A percentile compares a stretch with the other conserved stretches of the same genome.
Evolutionary conservation across 371 early-diverging fungal genomes (phyloP).

Genomic region (Rhizopus delemar): DNA sequence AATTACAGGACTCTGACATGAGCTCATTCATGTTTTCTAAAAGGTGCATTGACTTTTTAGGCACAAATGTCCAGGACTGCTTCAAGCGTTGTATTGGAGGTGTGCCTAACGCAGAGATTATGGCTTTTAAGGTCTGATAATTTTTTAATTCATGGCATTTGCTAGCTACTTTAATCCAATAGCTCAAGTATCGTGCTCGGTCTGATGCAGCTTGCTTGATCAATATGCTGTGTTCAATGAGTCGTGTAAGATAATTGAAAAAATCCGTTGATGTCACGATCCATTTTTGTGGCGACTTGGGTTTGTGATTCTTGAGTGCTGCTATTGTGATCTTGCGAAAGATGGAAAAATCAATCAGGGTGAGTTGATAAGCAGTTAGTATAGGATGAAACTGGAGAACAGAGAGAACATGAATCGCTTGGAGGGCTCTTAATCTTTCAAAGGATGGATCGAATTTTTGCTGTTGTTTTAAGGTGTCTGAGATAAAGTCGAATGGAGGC

Average conservation of each 20-base stretch:
- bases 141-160: constrained; percentile 65
- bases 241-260: constrained; percentile 79
- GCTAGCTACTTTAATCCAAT: constrained; percentile 75
- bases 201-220: constrained; percentile 60
- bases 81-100: constrained; percentile 77
- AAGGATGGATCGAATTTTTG: constrained; percentile 41
- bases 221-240: constrained; percentile 73
- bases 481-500: constrained; percentile 27
- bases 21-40: constrained; percentile 57
- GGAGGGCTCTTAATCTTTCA: constrained; percentile 46
- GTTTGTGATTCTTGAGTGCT: constrained; percentile 64
- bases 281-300: constrained; percentile 64
- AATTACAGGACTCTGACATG: constrained; percentile 73
- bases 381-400: constrained; percentile 68
- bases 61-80: constrained; percentile 73
- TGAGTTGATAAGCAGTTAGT: constrained; percentile 74
- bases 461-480: not conserved
- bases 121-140: constrained; percentile 74
- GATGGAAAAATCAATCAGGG: constrained; percentile 70
- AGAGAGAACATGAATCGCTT: constrained; percentile 55
- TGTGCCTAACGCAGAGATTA: constrained; percentile 70
- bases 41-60: constrained; percentile 61
- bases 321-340: constrained; percentile 65
- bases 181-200: constrained; percentile 64
- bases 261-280: constrained; percentile 75